A percentile compares a stretch with the other conserved stretches of the same genome.
Conservation (phyloP, 192 early-diverging fungal genomes). For the Thamnidium elegans region DNA sequence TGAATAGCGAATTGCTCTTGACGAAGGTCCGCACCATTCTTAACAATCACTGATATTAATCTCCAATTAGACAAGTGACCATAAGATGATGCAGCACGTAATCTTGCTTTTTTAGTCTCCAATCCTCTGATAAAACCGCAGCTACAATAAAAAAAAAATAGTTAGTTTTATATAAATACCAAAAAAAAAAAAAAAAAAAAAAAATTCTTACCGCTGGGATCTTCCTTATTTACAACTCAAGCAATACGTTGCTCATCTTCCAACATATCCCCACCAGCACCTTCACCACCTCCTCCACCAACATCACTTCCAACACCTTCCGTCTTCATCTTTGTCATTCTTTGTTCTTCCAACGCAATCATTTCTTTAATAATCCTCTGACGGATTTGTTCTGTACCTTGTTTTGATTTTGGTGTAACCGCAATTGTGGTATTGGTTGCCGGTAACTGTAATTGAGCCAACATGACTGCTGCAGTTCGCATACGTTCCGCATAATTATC, state of each 20-base stretch:
- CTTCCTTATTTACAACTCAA: constrained; percentile 74
- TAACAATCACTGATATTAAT: constrained; percentile 92
- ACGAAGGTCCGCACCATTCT: constrained; percentile 92
- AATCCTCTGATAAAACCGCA: constrained; percentile 92
- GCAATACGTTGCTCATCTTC: constrained; percentile 56
- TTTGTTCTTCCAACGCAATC: constrained; percentile 87
- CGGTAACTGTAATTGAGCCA: constrained; percentile 86
- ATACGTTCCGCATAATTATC: constrained; percentile 92
- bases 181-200: neutral
- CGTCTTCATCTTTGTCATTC: constrained; percentile 59
- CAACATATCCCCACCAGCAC: constrained; percentile 54
- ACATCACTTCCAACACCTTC: constrained; percentile 79
- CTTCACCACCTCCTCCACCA: constrained; percentile 55
- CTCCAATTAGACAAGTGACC: constrained; percentile 85
- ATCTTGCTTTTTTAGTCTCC: constrained; percentile 84
- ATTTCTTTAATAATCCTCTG: constrained; percentile 90
- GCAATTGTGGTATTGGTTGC: neutral
- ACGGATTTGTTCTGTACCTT: constrained; percentile 79
- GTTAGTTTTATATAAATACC: neutral
- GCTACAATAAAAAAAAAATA: constrained; percentile 44
- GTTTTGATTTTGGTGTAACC: constrained; percentile 33
- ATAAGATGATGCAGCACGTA: constrained; percentile 83
- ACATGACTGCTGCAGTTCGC: constrained; percentile 93
- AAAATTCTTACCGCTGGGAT: constrained; percentile 71
- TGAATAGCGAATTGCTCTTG: constrained; percentile 98